Evolutionary conservation across 75 land plant species (phyloP).

Genomic region (Adiantum capillusveneris): DNA sequence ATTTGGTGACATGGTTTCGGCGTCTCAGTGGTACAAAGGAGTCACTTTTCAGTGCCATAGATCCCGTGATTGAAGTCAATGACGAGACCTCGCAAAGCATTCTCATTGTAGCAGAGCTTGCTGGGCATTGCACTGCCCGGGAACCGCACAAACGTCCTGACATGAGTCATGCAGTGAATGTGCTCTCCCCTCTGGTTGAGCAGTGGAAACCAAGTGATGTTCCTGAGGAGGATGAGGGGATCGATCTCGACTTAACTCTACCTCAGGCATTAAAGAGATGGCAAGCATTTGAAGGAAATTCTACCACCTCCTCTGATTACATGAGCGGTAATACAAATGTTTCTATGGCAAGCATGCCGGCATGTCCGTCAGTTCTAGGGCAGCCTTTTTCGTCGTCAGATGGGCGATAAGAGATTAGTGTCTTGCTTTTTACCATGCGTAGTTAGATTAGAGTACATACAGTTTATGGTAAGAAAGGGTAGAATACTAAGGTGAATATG

Average conservation of each 20-base stretch:
- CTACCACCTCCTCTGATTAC: background rate
- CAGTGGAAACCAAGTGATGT: conserved; percentile 70
- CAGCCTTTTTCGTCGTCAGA: conserved; percentile 23
- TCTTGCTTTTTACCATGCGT: too few species aligned
- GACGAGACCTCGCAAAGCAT: conserved; percentile 67
- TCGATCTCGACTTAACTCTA: conserved; percentile 62
- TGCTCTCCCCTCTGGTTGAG: conserved; percentile 74
- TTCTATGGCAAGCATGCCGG: conserved; percentile 19
- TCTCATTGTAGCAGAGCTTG: conserved; percentile 76
- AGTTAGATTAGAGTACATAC: too few species aligned
- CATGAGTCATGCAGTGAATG: conserved; percentile 91
- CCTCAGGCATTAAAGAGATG: conserved; percentile 34
- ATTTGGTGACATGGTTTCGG: conserved; percentile 87
- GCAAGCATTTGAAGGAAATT: conserved; percentile 12
- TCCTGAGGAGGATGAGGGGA: conserved; percentile 55
- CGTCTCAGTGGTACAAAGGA: conserved; percentile 52
- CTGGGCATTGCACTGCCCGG: conserved; percentile 83
- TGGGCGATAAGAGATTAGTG: conserved; percentile 19
- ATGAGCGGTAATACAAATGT: conserved; percentile 2
- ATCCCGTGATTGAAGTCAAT: conserved; percentile 38
- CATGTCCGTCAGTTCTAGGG: conserved; percentile 23
- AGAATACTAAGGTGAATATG: too few species aligned
- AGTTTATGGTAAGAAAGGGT: too few species aligned
- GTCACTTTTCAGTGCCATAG: conserved; percentile 45
- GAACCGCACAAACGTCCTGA: conserved; percentile 93